Percentiles rank a stretch among this genome's conserved stretches.
phyloP scores from a whole-genome alignment of 176 grass and related monocot genomes.

The Hordeum marinum region DNA sequence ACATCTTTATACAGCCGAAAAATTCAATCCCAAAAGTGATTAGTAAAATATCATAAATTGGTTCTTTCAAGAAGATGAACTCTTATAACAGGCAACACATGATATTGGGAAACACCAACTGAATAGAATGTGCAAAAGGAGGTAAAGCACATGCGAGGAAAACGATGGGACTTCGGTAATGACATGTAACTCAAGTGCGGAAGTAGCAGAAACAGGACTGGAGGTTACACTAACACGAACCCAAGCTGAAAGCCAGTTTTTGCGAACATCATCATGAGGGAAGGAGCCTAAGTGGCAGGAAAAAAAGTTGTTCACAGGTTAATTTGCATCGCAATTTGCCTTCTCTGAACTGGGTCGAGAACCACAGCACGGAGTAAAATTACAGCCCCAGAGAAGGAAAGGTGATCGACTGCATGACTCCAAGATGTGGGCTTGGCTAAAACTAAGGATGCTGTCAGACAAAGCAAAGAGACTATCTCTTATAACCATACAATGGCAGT shows the following conservation, averaged over 20 bases:
- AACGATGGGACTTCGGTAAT: neutral
- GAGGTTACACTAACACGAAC: neutral
- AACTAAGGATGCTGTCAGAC: slow-evolving; percentile 1
- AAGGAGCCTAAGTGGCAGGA: neutral
- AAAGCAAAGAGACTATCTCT: neutral
- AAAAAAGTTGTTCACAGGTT: neutral
- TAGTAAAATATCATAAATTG: neutral
- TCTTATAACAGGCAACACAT: neutral
- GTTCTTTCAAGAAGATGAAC: neutral
- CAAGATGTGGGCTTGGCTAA: neutral
- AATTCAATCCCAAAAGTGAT: neutral
- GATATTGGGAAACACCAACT: neutral
- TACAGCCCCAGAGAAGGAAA: neutral
- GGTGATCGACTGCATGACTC: neutral
- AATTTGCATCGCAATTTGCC: neutral
- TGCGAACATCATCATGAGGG: neutral
- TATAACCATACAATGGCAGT: neutral
- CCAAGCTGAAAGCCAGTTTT: neutral
- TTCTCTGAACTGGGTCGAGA: neutral
- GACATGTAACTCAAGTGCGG: neutral
- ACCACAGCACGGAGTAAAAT: neutral
- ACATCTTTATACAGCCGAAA: neutral
- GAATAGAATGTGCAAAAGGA: neutral
- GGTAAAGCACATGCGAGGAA: neutral
- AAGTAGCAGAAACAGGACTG: neutral